These are phyloP conservation scores for Heritiera littoralis DNA, from an alignment of 345 rosid genomes.

Conservation along the genomic window DNA sequence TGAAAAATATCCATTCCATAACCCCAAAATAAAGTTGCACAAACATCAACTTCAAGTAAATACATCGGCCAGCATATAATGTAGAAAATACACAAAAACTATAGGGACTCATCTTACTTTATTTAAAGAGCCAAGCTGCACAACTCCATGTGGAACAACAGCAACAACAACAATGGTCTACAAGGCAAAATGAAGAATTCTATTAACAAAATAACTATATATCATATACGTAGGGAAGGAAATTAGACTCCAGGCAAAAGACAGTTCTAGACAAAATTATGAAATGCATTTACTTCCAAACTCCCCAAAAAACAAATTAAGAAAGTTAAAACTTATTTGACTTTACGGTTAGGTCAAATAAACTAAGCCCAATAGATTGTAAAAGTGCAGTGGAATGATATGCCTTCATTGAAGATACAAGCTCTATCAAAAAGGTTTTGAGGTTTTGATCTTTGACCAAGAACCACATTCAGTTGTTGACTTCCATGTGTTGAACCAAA, in stretches of 20 bases:
- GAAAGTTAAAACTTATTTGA: not conserved
- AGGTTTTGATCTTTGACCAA: not conserved
- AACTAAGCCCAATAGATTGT: constrained; percentile 8
- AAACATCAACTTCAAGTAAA: constrained; percentile 12
- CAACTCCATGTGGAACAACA: constrained; percentile 78
- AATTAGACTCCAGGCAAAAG: not conserved
- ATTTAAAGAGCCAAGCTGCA: constrained; percentile 81
- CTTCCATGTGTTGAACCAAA: not conserved
- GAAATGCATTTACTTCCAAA: constrained; percentile 8
- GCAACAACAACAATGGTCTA: constrained; percentile 78
- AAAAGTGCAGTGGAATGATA: not conserved
- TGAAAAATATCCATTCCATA: not conserved
- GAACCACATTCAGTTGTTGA: constrained; percentile 6
- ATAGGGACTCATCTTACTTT: constrained; percentile 53
- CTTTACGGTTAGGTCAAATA: not conserved
- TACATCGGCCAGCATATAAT: not conserved
- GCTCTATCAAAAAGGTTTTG: not conserved
- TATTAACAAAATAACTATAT: constrained; percentile 1
- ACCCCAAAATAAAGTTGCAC: not conserved
- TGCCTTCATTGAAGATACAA: not conserved
- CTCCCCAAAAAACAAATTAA: not conserved
- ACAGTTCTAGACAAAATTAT: not conserved
- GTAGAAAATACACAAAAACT: constrained; percentile 19
- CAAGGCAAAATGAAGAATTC: constrained; percentile 19
- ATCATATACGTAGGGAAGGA: not conserved